phyloP scores from a whole-genome alignment of 257 asterid species.

The Petunia axillaris region DNA sequence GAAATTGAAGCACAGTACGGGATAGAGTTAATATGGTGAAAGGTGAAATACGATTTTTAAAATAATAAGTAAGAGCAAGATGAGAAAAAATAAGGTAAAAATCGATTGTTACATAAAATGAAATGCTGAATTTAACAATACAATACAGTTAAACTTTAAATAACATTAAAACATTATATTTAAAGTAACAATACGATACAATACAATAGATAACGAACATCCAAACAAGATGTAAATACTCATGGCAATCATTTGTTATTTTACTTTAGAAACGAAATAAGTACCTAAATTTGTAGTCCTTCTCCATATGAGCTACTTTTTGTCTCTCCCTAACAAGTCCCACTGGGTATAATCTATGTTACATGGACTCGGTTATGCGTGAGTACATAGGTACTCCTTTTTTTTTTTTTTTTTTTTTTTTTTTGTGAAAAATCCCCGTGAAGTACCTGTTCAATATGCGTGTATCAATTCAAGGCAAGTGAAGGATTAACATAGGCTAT shows the following conservation, averaged over 20 bases:
- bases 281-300: background rate
- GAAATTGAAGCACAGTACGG: too few relatives aligned
- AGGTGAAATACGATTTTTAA: too few relatives aligned
- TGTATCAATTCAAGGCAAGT: background rate
- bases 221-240: background rate
- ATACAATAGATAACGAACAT: too few relatives aligned
- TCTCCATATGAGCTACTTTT: background rate
- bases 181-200: too few relatives aligned
- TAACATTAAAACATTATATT: too few relatives aligned
- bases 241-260: background rate
- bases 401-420: background rate
- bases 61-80: too few relatives aligned
- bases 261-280: constrained; percentile 4
- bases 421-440: background rate
- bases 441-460: background rate
- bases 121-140: too few relatives aligned
- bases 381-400: background rate
- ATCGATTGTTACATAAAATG: too few relatives aligned
- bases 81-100: too few relatives aligned
- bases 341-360: background rate
- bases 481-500: background rate
- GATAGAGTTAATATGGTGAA: too few relatives aligned
- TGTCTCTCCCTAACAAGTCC: background rate
- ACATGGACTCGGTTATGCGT: background rate
- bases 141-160: too few relatives aligned